Base-by-base conservation (phyloP, 352 stramenopile genomes). In the Blastocystis sp. region DNA sequence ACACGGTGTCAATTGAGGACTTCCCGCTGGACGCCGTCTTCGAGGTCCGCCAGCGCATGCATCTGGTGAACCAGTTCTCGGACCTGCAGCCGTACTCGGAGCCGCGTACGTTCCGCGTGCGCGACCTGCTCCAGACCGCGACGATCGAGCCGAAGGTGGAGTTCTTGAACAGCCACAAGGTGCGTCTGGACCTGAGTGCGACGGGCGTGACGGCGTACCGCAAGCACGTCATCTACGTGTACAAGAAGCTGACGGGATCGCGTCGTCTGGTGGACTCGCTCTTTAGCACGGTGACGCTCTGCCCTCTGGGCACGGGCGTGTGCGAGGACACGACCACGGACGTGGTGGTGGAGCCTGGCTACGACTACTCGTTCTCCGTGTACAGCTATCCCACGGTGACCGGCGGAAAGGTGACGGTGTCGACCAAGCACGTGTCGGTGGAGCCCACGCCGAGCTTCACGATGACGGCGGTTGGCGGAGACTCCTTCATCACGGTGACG, bases 291-390 rank as follows among this genome's bases (percentile, higher is more conserved):
- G 67, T 78, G 40, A 61, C n/a, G 18, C 42, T 78, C 44, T 78
- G 67, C 7, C 40, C 67, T n/a, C 36, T 59, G 16, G 40, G 42
- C 40, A 38, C 24, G 27, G 38, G 18, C n/a, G 24, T 78, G 3
- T 78, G 67, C 8, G 67, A 78, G 27, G 67, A 78, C 21, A 78
- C 67, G 6, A 32, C 27, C 40, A 57, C 40, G n/a, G 46, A 57
- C n/a, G 67, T 78, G n/a, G 67, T 78, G 36, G 67, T 78, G 8
- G 67, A 78, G 42, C 67, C 67, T 32, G 67, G 67, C 38, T 78
- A 78, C 1, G 49, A 27, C 51, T 78, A 56, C 51, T 46, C 67
- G 27, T 78, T 78, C 67, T 59, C 67, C 51, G 44, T 78, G 34
- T 78, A 78, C 27, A 56, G 34, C 32, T 61, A 57, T 21, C 38